Evolutionary conservation across 371 early-diverging fungal species (phyloP).

Genomic region (Apophysomyces ossiformis): DNA sequence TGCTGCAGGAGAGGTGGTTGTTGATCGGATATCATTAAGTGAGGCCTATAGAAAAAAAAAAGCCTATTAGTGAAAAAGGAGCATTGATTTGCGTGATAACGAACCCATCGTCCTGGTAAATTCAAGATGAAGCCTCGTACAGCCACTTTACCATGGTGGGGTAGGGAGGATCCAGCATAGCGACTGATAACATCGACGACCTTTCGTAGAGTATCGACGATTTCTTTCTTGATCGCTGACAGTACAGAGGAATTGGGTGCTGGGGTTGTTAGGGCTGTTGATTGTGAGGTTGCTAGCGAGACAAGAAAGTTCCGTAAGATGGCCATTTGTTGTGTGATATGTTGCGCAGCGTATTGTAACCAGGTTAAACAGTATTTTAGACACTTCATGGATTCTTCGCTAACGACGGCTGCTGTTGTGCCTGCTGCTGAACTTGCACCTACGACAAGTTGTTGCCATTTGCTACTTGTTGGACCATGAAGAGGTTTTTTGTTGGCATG

Average conservation of each 20-base stretch:
- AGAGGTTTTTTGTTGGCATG: constrained; percentile 1
- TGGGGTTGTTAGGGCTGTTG: not conserved
- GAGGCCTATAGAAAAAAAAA: constrained; percentile 22
- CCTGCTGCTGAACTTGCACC: constrained; percentile 69
- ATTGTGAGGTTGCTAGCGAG: constrained; percentile 48
- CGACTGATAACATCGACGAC: constrained; percentile 89
- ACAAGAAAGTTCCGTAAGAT: constrained; percentile 68
- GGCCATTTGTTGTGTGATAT: constrained; percentile 80
- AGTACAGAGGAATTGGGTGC: constrained; percentile 28
- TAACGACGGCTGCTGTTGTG: constrained; percentile 73
- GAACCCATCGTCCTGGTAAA: constrained; percentile 83
- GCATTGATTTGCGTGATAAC: not conserved
- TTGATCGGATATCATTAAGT: constrained; percentile 40
- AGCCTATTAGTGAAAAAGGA: not conserved
- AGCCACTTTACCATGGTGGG: constrained; percentile 76
- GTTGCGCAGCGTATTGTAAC: constrained; percentile 82
- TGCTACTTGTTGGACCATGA: constrained; percentile 24
- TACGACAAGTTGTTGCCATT: constrained; percentile 76
- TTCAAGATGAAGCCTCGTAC: constrained; percentile 85
- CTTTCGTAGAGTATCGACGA: constrained; percentile 82
- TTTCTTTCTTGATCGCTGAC: constrained; percentile 74
- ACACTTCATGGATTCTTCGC: constrained; percentile 79
- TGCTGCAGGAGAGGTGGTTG: constrained; percentile 47
- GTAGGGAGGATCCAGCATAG: constrained; percentile 84
- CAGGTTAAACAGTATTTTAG: constrained; percentile 82